Evolutionary conservation across 371 early-diverging fungal genomes (phyloP), one percentile per base, ranked within the genome.

Genomic region (Haplosporangium sp.): DNA sequence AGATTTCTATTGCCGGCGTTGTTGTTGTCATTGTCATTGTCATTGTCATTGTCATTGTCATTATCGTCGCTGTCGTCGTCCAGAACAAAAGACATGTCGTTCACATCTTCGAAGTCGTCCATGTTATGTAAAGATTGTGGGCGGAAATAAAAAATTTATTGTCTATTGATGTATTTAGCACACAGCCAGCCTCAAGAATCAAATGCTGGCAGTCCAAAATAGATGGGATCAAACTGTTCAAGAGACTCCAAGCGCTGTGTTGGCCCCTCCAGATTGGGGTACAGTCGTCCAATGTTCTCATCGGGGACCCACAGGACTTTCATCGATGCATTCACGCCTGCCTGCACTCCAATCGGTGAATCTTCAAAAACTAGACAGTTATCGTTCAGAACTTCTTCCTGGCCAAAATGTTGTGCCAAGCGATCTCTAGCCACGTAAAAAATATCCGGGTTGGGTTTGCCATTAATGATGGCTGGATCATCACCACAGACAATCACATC

Each of bases 341-440:
- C 96, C 66, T 91, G 67, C 9, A 96, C 92, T 18, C 98, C 98
- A 58, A 88, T 87, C 4, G 86, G 81, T 7, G 97, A 91, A 70
- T 98, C 97, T 79, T 98, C 98, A 89, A 98, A 97, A 14, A 96
- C 97, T 21, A 98, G 83, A 77, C 96, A 95, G 29, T 86, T 85
- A 7, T 83, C 84, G 80, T 63, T 84, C 74, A 3, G 87, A 84
- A 58, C 81, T 76, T 46, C 86, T 87, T 18, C 88, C 61, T 56
- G 83, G 75, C 67, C 81, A 54, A 76, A 81, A 74, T 61, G 59
- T 45, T 76, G 55, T 14, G 83, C 66, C 48, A 74, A 62, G 41
- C 74, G 70, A 43, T 74, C 74, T 11, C 65, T 59, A 7, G 95
- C 97, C 9, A 87, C 91, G 38, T 92, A 84, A 80, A 97, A 98